A percentile compares a stretch with the other conserved stretches of the same genome.
Evolutionary conservation across 805 yeast genomes (phyloP).

Genomic region (Torulaspora quercuum): DNA sequence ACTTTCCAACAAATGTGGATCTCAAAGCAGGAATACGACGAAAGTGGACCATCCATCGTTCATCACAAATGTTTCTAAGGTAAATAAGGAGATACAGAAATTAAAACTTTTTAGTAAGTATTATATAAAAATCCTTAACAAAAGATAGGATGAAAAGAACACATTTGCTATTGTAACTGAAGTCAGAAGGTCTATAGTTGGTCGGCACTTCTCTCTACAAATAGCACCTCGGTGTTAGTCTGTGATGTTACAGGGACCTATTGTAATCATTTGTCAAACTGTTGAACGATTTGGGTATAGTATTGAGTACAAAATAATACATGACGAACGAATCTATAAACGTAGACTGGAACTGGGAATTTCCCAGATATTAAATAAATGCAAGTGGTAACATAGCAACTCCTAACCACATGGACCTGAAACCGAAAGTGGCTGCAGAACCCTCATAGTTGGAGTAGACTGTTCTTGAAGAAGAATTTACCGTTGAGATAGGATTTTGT

Average conservation of each 20-base stretch:
- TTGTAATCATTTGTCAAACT: too few relatives aligned
- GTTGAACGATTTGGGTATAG: too few relatives aligned
- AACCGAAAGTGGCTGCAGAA: constrained; percentile 1
- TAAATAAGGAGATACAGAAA: constrained; percentile 8
- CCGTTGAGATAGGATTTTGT: neutral
- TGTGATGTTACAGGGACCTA: too few relatives aligned
- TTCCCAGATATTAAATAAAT: constrained; percentile 1
- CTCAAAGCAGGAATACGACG: constrained; percentile 99
- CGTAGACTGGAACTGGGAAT: too few relatives aligned
- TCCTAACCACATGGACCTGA: constrained; percentile 3
- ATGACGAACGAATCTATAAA: too few relatives aligned
- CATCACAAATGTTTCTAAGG: constrained; percentile 50
- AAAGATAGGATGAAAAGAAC: neutral
- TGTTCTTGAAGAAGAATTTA: neutral
- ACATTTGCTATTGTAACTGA: neutral
- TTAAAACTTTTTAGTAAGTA: constrained; percentile 8
- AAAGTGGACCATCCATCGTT: constrained; percentile 99
- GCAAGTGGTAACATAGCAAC: constrained; percentile 9
- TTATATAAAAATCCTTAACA: constrained; percentile 1
- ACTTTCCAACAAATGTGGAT: constrained; percentile 99
- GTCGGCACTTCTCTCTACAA: too few relatives aligned
- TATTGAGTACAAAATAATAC: too few relatives aligned
- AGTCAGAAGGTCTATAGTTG: too few relatives aligned
- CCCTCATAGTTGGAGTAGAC: constrained; percentile 4
- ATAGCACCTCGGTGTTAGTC: too few relatives aligned